Evolutionary conservation across 768 basidiomycete genomes (phyloP), one percentile per base, ranked within the genome.

Genomic region (Auricularia cornea): DNA sequence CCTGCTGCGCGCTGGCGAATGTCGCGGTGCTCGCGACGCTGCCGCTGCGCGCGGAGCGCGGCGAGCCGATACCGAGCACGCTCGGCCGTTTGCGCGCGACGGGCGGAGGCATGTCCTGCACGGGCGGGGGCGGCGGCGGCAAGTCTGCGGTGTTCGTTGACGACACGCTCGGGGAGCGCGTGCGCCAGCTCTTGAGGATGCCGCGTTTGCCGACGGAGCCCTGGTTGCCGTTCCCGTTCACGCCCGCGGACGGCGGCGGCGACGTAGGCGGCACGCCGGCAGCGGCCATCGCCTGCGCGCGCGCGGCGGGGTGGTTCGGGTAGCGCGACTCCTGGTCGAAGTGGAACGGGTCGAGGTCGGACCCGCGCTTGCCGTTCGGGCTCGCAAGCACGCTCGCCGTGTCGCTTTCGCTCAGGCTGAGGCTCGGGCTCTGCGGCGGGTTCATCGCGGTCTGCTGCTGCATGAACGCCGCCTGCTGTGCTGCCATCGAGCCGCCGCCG

Each of bases 321-420:
- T 89, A 88, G 28, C 83, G 85, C 1, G 86, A 83, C 66, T 91
- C 87, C 67, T 89, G 88, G 72, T 92, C 85, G 73, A 88, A 88
- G 59, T 83, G 81, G 62, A 89, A 76, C 23, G 80, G 78, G 66
- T 83, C 82, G 48, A 80, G 65, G 31, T 72, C 68, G 2, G 72
- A 66, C 26, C 54, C 54, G 30, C 54, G 54, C 54, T 57, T 57
- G 20, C 44, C 44, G 10, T 20, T 48, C 30, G 54, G 54, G 28
- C 54, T 57, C 54, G 54, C 30, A 6, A 31, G 12, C 16, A 29
- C 51, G 51, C 51, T 57, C 2, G 54, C 23, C 44, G 44, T 18
- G 23, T 48, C 44, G 20, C 20, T 48, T 20, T 18, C 44, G 44
- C 20, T 48, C 26, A 26, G 23, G 23, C 26, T 30, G 30, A 29